Percentiles rank a stretch among this genome's conserved stretches.
Evolutionary conservation across 1,284 basidiomycete species (phyloP).

Genomic region (Thelephora terrestris): DNA sequence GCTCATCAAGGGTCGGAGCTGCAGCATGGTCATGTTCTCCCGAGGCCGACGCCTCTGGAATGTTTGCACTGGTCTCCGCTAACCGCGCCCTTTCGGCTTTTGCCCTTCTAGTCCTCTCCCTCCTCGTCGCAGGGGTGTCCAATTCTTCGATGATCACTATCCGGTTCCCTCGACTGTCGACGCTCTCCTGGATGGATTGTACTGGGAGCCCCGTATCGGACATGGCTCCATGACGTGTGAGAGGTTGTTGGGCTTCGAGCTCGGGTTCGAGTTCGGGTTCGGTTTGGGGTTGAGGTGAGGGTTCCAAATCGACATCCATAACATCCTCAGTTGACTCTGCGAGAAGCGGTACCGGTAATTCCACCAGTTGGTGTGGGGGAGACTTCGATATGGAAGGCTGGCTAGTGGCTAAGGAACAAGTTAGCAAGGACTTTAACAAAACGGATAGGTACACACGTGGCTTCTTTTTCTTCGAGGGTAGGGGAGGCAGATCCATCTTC

Average conservation of each 20-base stretch:
- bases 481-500: constrained; percentile 29
- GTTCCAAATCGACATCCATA: constrained; percentile 19
- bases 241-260: too few relatives aligned
- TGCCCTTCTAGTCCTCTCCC: constrained; percentile 39
- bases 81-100: constrained; percentile 29
- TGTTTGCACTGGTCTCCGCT: constrained; percentile 1
- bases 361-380: too few relatives aligned
- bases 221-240: too few relatives aligned
- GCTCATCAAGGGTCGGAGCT: constrained; percentile 5
- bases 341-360: too few relatives aligned
- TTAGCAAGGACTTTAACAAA: too few relatives aligned
- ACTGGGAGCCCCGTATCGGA: too few relatives aligned
- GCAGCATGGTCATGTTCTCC: constrained; percentile 3
- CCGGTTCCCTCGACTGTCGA: constrained; percentile 17
- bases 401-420: too few relatives aligned
- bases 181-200: too few relatives aligned
- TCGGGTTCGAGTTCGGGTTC: too few relatives aligned
- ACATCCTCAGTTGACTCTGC: constrained; percentile 2
- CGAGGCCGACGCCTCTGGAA: constrained; percentile 4
- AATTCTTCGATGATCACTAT: constrained; percentile 54
- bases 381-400: too few relatives aligned
- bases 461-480: constrained; percentile 37
- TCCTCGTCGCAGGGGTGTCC: constrained; percentile 56
- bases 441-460: constrained; percentile 28
- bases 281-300: too few relatives aligned